Base-by-base conservation (phyloP, 768 basidiomycete species). In the Strobilomyces confusus region DNA sequence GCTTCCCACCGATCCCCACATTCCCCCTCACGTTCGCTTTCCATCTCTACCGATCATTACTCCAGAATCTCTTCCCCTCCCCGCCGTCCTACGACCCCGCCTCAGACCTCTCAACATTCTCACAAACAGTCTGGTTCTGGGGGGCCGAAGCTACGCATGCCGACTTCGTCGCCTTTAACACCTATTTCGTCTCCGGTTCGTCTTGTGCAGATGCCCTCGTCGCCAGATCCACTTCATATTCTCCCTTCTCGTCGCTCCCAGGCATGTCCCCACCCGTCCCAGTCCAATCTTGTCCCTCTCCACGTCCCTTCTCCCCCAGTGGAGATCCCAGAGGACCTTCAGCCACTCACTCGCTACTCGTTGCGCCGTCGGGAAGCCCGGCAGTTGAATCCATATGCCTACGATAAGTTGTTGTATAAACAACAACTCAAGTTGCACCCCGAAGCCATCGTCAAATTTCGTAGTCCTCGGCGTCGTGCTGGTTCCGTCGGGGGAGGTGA, bases 391-490 rank as follows among this genome's bases (percentile, higher is more conserved):
- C 88, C 88, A 1, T 90, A 84, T 59, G 75, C 73, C 12, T 75
- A 76, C 32, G 87, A 89, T 53, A 71, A 78, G 48, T 38, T 71
- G 12, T 37, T 68, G 34, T 89, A 89, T 63, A 76, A 80, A 51
- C 65, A 67, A 14, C 74, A 77, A 47, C 67, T 89, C 57, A 73
- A 73, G 29, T 58, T 63, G 1, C 78, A 76, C 55, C 87, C 86
- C 3, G 89, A 89, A 20, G 88, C 88, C 1, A 80, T 89, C 40
- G 75, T 90, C 42, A 82, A 79, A 51, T 51, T 75, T 23, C 68
- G 62, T 44, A 75, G 74, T 61, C 72, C 74, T 20, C 63, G 33
- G n/a, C 64, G 57, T 29, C 62, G n/a, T 44, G 19, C 49, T 52
- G 64, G 61, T 34, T 69, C 69, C 57, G 52, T 59, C 6, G 64